phyloP scores from a whole-genome alignment of 2,329 filamentous ascomycete species.

The Byssochlamys sp. region DNA sequence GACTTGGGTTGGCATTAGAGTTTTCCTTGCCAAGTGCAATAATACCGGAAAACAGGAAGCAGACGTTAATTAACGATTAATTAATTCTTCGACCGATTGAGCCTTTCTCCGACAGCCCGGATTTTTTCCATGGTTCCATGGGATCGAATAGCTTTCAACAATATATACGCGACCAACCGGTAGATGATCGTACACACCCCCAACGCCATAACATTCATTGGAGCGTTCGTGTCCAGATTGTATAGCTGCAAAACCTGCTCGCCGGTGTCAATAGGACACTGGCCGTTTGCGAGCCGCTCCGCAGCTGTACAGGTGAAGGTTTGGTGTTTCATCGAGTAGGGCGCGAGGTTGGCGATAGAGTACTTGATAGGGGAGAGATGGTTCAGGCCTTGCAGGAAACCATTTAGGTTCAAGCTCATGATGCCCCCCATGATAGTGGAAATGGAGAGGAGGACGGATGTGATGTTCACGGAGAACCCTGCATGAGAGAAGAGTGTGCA shows the following conservation, averaged over 20 bases:
- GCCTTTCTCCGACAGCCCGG: not conserved
- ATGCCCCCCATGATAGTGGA: slow-evolving; percentile 63
- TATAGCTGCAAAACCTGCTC: slow-evolving; percentile 60
- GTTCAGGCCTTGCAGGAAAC: slow-evolving; percentile 58
- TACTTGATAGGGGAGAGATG: slow-evolving; percentile 65
- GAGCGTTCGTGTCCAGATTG: slow-evolving; percentile 52
- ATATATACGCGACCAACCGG: slow-evolving; percentile 42
- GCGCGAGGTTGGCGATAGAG: slow-evolving; percentile 55
- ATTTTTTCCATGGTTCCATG: slow-evolving; percentile 6
- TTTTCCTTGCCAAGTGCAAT: not conserved
- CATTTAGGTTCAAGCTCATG: slow-evolving; percentile 60
- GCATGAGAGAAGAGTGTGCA: slow-evolving; percentile 67
- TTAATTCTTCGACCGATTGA: not conserved
- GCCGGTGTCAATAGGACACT: slow-evolving; percentile 57
- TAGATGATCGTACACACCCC: slow-evolving; percentile 57
- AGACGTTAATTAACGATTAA: not conserved
- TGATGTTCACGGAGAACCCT: slow-evolving; percentile 66
- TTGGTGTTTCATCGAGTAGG: slow-evolving; percentile 53
- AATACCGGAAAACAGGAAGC: not conserved
- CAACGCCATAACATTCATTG: slow-evolving; percentile 53
- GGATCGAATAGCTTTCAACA: slow-evolving; percentile 22
- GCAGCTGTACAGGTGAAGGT: slow-evolving; percentile 53
- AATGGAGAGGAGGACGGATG: slow-evolving; percentile 59
- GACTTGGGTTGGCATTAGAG: not conserved
- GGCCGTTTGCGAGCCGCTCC: slow-evolving; percentile 51